A percentile compares a stretch with the other conserved stretches of the same genome.
These are phyloP conservation scores for Teunomyces aglyptinius DNA, from an alignment of 805 yeast species.

Conservation along the genomic window DNA sequence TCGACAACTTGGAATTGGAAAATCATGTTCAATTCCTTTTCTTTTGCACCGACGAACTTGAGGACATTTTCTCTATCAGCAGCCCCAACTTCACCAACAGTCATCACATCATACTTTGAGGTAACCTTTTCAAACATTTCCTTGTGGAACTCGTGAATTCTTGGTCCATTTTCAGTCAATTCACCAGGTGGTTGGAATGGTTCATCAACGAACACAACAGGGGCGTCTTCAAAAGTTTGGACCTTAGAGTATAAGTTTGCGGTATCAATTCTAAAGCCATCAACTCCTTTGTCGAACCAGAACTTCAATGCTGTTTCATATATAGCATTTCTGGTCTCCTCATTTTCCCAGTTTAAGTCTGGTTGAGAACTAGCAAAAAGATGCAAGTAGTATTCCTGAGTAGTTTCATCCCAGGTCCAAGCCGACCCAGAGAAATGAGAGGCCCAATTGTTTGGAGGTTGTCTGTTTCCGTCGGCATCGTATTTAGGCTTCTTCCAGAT, in stretches of 20 bases:
- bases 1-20: slow-evolving; percentile 35
- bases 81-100: slow-evolving; percentile 57
- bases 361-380: slow-evolving; percentile 56
- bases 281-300: slow-evolving; percentile 57
- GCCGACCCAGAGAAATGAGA: slow-evolving; percentile 54
- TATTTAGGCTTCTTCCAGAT: slow-evolving; percentile 53
- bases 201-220: slow-evolving; percentile 39
- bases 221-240: slow-evolving; percentile 47
- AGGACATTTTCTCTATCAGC: slow-evolving; percentile 41
- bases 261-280: slow-evolving; percentile 59
- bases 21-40: slow-evolving; percentile 41
- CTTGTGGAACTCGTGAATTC: slow-evolving; percentile 57
- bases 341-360: slow-evolving; percentile 62
- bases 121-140: slow-evolving; percentile 46
- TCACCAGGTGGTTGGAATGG: slow-evolving; percentile 39
- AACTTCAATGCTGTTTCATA: slow-evolving; percentile 48
- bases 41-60: slow-evolving; percentile 41
- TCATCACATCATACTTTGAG: slow-evolving; percentile 49
- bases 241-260: slow-evolving; percentile 53
- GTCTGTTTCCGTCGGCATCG: slow-evolving; percentile 48
- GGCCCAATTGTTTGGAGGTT: slow-evolving; percentile 58
- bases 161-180: slow-evolving; percentile 46
- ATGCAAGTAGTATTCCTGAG: slow-evolving; percentile 55
- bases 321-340: slow-evolving; percentile 35
- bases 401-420: slow-evolving; percentile 54